phyloP scores from a whole-genome alignment of 805 yeast species.

The Saccharomycodes ludwigii region DNA sequence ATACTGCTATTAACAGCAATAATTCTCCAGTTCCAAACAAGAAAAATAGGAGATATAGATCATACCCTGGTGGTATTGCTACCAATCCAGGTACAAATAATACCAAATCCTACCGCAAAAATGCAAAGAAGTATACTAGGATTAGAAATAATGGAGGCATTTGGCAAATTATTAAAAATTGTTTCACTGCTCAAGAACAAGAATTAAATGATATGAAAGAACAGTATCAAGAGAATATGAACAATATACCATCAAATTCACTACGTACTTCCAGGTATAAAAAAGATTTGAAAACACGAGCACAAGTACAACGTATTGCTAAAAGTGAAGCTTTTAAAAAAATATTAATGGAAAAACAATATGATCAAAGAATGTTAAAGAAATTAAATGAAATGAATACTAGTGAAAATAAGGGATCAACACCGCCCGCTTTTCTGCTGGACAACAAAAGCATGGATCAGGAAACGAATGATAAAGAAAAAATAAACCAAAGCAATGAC shows the following conservation, averaged over 20 bases:
- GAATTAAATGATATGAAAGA: slow-evolving; percentile 13
- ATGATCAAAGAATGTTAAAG: slow-evolving; percentile 16
- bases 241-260: neutral
- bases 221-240: slow-evolving; percentile 7
- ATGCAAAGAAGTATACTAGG: too few relatives aligned
- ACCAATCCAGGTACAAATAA: too few relatives aligned
- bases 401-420: neutral
- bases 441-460: neutral
- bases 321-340: slow-evolving; percentile 19
- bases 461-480: neutral
- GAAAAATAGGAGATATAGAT: too few relatives aligned
- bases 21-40: too few relatives aligned
- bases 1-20: too few relatives aligned
- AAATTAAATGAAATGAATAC: slow-evolving; percentile 9
- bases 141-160: too few relatives aligned
- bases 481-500: neutral
- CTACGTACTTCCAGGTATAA: slow-evolving; percentile 3
- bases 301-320: slow-evolving; percentile 9
- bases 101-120: too few relatives aligned
- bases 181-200: slow-evolving; percentile 14
- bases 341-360: slow-evolving; percentile 16
- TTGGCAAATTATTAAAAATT: slow-evolving; percentile 7
- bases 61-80: too few relatives aligned
- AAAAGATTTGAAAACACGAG: slow-evolving; percentile 2
- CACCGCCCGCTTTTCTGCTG: slow-evolving; percentile 1